Evolutionary conservation across 306 rosid species (phyloP).

Genomic region (Cyclanthera cordifolia): DNA sequence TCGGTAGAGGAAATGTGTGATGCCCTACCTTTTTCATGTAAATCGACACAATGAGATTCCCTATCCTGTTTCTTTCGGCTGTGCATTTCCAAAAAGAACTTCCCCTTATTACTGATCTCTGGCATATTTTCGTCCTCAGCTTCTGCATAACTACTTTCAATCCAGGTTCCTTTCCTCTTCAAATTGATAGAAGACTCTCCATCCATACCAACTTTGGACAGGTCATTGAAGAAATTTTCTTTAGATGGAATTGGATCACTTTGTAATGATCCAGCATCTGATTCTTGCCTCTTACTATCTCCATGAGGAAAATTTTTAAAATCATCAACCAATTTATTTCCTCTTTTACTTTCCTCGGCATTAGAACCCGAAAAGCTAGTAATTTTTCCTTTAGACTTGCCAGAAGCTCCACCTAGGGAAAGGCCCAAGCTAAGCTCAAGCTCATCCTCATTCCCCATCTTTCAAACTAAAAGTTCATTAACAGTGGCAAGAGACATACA

Average conservation of each 20-base stretch:
- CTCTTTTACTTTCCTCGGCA: conserved; percentile 53
- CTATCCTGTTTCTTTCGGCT: conserved; percentile 33
- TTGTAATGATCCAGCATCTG: conserved; percentile 36
- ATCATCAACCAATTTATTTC: conserved; percentile 63
- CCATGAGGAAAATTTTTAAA: conserved; percentile 60
- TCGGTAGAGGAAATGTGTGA: conserved; percentile 62
- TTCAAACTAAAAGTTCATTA: background rate
- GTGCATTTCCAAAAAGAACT: conserved; percentile 29
- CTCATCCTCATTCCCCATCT: conserved; percentile 86
- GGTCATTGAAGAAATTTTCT: conserved; percentile 80
- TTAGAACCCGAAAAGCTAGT: conserved; percentile 51
- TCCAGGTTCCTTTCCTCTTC: conserved; percentile 63
- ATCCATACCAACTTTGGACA: conserved; percentile 51
- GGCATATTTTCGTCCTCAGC: conserved; percentile 51
- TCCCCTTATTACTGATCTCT: conserved; percentile 50
- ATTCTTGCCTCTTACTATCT: conserved; percentile 55
- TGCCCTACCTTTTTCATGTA: conserved; percentile 55
- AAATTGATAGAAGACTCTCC: conserved; percentile 45
- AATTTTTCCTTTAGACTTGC: conserved; percentile 59
- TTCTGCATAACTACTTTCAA: conserved; percentile 34
- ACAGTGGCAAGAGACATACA: background rate
- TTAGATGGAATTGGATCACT: conserved; percentile 46
- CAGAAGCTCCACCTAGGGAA: conserved; percentile 68
- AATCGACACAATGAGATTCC: conserved; percentile 42
- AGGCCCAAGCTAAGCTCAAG: conserved; percentile 97